Percentiles rank a stretch among this genome's conserved stretches.
phyloP scores from a whole-genome alignment of 2,329 filamentous ascomycete genomes.

The Hortaea werneckii region DNA sequence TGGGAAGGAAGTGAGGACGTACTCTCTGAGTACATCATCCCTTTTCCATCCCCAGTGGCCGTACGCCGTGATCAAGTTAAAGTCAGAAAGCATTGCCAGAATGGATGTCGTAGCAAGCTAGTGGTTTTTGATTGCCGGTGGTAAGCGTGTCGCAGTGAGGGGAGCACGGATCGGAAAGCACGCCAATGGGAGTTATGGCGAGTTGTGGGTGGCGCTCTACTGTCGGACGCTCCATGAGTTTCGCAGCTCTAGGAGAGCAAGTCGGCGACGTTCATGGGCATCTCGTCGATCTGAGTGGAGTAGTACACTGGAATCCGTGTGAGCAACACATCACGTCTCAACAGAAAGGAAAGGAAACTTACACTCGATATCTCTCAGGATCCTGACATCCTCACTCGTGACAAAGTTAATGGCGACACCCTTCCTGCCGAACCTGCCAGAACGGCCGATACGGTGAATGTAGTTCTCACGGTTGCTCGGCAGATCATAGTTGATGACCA shows the following conservation, averaged over 20 bases:
- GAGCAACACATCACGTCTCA: neutral
- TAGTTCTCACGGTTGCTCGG: constrained; percentile 99
- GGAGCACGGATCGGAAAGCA: too few species aligned
- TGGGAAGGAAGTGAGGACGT: constrained; percentile 1
- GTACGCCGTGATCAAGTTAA: constrained; percentile 10
- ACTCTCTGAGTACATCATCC: constrained; percentile 9
- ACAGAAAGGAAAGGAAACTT: constrained; percentile 32
- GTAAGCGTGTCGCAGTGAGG: neutral
- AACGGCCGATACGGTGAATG: constrained; percentile 94
- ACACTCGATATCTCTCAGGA: constrained; percentile 93
- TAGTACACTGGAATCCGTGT: constrained; percentile 59
- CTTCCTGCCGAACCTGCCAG: constrained; percentile 91
- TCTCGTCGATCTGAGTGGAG: constrained; percentile 94
- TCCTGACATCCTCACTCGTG: constrained; percentile 93
- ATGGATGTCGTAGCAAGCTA: neutral
- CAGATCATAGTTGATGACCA: constrained; percentile 98
- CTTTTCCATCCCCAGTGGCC: constrained; percentile 26
- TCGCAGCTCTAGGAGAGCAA: constrained; percentile 20
- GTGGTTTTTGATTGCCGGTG: neutral
- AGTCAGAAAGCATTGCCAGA: neutral
- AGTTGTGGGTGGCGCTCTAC: too few species aligned
- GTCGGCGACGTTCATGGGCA: constrained; percentile 73
- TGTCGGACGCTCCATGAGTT: neutral
- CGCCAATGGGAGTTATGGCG: neutral
- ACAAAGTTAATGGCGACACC: constrained; percentile 99